A percentile compares a stretch with the other conserved stretches of the same genome.
Conservation (phyloP, 2,329 filamentous ascomycete species). For the Spiromastix sp. region DNA sequence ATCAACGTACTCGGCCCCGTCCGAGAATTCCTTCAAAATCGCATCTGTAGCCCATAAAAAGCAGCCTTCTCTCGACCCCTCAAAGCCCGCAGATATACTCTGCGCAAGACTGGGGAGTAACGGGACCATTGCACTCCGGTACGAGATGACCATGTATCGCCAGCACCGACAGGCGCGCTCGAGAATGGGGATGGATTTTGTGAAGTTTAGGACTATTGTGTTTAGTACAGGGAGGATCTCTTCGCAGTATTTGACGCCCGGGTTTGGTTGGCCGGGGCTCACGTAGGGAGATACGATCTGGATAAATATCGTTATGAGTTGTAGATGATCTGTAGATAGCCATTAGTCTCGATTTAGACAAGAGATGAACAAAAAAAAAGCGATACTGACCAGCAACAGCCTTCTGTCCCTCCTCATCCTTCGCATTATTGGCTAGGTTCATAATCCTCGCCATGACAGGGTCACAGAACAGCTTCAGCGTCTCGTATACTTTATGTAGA, state of each 20-base stretch:
- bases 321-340: slow-evolving; percentile 59
- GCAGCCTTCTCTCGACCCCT: slow-evolving; percentile 78
- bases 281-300: slow-evolving; percentile 68
- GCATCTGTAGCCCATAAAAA: slow-evolving; percentile 98
- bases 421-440: slow-evolving; percentile 74
- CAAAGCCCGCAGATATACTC: slow-evolving; percentile 77
- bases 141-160: slow-evolving; percentile 94
- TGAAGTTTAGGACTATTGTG: slow-evolving; percentile 79
- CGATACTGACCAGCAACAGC: slow-evolving; percentile 62
- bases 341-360: slow-evolving; percentile 8
- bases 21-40: slow-evolving; percentile 89
- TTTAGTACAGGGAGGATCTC: slow-evolving; percentile 84
- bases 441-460: slow-evolving; percentile 80
- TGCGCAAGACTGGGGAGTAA: slow-evolving; percentile 77
- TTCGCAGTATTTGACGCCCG: slow-evolving; percentile 90
- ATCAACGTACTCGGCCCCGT: slow-evolving; percentile 77
- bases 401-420: slow-evolving; percentile 71
- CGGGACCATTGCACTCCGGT: slow-evolving; percentile 78
- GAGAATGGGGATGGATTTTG: slow-evolving; percentile 75
- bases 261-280: slow-evolving; percentile 62
- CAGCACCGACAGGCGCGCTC: slow-evolving; percentile 92
- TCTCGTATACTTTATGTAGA: slow-evolving; percentile 64
- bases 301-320: slow-evolving; percentile 84
- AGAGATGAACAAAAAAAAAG: neutral
- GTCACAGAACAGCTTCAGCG: slow-evolving; percentile 87